These are phyloP conservation scores for Colletotrichum phormii DNA, from an alignment of 2,329 filamentous ascomycete genomes.

Conservation along the genomic window DNA sequence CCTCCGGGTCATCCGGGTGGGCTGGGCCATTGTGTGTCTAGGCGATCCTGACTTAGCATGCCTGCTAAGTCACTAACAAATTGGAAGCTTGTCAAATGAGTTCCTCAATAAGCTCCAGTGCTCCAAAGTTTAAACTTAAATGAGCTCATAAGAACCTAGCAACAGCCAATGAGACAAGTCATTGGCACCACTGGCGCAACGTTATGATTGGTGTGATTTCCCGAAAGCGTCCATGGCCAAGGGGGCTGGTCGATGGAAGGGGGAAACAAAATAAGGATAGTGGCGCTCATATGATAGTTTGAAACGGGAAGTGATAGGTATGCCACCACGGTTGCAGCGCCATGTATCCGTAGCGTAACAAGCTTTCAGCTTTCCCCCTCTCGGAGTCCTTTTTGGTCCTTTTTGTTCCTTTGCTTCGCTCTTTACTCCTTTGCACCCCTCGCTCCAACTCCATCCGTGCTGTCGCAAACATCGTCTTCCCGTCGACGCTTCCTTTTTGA, in stretches of 20 bases:
- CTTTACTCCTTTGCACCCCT: not conserved
- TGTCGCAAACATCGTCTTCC: not conserved
- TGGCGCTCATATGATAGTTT: constrained; percentile 2
- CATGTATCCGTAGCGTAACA: not conserved
- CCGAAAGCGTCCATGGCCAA: constrained; percentile 6
- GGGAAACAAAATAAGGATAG: constrained; percentile 8
- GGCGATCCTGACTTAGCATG: constrained; percentile 19
- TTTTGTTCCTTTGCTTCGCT: not conserved
- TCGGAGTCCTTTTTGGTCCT: not conserved
- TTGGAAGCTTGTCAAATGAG: constrained; percentile 10
- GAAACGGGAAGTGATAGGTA: constrained; percentile 14
- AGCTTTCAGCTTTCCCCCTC: constrained; percentile 12
- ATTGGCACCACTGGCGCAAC: not conserved
- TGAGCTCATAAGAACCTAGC: not conserved
- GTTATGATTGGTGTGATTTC: constrained; percentile 20
- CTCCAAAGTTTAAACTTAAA: constrained; percentile 19
- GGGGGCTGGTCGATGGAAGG: constrained; percentile 8
- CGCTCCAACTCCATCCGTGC: not conserved
- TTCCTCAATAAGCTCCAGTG: constrained; percentile 14
- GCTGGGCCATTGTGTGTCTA: not conserved
- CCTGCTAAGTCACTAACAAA: constrained; percentile 1
- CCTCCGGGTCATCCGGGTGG: constrained; percentile 13
- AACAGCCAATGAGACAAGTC: constrained; percentile 9
- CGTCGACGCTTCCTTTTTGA: not conserved
- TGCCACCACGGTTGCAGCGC: not conserved